phyloP scores from a whole-genome alignment of 768 basidiomycete genomes.

The Auriscalpium orientale region DNA sequence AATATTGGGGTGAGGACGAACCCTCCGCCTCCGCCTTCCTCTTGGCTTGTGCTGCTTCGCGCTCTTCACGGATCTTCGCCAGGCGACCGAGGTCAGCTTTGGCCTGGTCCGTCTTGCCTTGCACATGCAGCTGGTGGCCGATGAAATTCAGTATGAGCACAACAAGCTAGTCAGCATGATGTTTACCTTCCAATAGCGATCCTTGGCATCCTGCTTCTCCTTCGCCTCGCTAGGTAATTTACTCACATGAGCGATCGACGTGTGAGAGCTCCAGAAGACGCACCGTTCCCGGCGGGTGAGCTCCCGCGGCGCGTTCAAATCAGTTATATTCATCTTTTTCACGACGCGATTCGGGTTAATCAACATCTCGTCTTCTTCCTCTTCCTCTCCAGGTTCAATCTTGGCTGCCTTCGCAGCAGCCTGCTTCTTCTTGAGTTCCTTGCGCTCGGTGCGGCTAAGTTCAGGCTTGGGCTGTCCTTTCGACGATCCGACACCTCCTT shows the following conservation, averaged over 20 bases:
- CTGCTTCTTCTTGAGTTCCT: slow-evolving; percentile 80
- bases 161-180: not conserved
- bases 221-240: slow-evolving; percentile 64
- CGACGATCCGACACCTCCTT: slow-evolving; percentile 5
- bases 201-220: slow-evolving; percentile 85
- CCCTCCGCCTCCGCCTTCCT: slow-evolving; percentile 86
- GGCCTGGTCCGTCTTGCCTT: slow-evolving; percentile 88
- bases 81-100: slow-evolving; percentile 84
- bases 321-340: slow-evolving; percentile 72
- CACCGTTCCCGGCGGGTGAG: slow-evolving; percentile 62
- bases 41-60: slow-evolving; percentile 82
- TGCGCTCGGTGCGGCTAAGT: slow-evolving; percentile 63
- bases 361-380: slow-evolving; percentile 60
- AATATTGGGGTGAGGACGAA: slow-evolving; percentile 18
- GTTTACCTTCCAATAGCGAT: slow-evolving; percentile 78
- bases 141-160: not conserved
- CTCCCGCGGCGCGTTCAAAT: slow-evolving; percentile 58
- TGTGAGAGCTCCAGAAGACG: slow-evolving; percentile 4
- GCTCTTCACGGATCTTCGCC: slow-evolving; percentile 77
- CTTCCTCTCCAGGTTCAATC: slow-evolving; percentile 37
- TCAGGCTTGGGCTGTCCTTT: slow-evolving; percentile 35
- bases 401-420: slow-evolving; percentile 33
- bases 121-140: slow-evolving; percentile 46
- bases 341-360: slow-evolving; percentile 71
- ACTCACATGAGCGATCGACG: not conserved